phyloP scores from a whole-genome alignment of 306 rosid genomes.

The Purshia tridentata region DNA sequence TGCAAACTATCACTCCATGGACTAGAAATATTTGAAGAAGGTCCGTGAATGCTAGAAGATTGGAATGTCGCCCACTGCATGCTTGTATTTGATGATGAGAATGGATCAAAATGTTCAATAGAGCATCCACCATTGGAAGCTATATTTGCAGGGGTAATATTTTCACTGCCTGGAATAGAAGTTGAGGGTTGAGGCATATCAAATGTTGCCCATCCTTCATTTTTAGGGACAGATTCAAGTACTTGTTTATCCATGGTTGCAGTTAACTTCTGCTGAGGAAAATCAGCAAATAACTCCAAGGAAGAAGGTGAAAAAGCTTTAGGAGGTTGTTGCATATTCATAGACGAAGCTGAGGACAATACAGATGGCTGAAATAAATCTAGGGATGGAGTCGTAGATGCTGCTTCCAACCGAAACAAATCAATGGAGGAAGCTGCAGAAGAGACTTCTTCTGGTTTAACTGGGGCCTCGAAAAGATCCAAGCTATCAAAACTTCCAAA shows the following conservation, averaged over 20 bases:
- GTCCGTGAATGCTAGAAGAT: slow-evolving; percentile 25
- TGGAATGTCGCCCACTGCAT: slow-evolving; percentile 46
- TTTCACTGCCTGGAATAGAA: slow-evolving; percentile 34
- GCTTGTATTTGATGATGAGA: slow-evolving; percentile 38
- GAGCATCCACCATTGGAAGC: slow-evolving; percentile 35
- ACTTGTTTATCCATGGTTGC: slow-evolving; percentile 36
- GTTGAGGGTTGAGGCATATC: slow-evolving; percentile 46
- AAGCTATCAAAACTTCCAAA: slow-evolving; percentile 44
- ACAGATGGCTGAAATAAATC: slow-evolving; percentile 47
- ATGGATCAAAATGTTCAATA: slow-evolving; percentile 43
- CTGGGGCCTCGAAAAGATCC: slow-evolving; percentile 40
- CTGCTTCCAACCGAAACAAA: slow-evolving; percentile 51
- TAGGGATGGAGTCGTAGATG: slow-evolving; percentile 32
- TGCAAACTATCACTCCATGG: slow-evolving; percentile 42
- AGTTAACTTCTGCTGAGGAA: slow-evolving; percentile 42
- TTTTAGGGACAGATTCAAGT: slow-evolving; percentile 44
- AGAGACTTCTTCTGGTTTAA: slow-evolving; percentile 28
- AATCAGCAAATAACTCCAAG: slow-evolving; percentile 41
- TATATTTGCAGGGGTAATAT: slow-evolving; percentile 21
- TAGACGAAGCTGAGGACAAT: slow-evolving; percentile 30
- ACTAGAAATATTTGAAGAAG: slow-evolving; percentile 37
- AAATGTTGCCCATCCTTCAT: slow-evolving; percentile 86
- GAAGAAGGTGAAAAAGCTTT: slow-evolving; percentile 36
- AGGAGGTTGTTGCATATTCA: slow-evolving; percentile 29
- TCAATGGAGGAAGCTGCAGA: slow-evolving; percentile 47